Percentiles rank a stretch among this genome's conserved stretches.
These are phyloP conservation scores for Decorospora gaudefroyi DNA, from an alignment of 2,329 filamentous ascomycete genomes.

Conservation along the genomic window DNA sequence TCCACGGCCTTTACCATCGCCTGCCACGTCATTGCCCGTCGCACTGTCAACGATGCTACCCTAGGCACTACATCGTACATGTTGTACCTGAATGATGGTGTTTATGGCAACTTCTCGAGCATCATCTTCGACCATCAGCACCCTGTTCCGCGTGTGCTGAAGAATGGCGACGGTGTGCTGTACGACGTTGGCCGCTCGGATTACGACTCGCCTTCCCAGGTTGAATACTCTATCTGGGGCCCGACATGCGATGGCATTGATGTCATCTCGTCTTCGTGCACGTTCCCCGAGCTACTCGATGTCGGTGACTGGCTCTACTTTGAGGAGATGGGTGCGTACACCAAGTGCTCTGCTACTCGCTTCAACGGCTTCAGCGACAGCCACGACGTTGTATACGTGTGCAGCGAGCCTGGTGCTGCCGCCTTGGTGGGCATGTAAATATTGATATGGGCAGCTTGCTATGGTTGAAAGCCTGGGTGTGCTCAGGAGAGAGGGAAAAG, in stretches of 20 bases:
- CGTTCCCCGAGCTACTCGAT: constrained; percentile 75
- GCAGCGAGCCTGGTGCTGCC: constrained; percentile 84
- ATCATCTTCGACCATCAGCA: constrained; percentile 99
- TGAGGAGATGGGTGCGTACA: constrained; percentile 98
- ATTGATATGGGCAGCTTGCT: background rate
- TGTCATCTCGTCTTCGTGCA: constrained; percentile 81
- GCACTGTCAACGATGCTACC: constrained; percentile 75
- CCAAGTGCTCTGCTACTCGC: constrained; percentile 93
- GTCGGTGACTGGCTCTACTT: constrained; percentile 99
- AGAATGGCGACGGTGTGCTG: constrained; percentile 61
- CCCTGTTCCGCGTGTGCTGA: constrained; percentile 80
- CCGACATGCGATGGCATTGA: constrained; percentile 98
- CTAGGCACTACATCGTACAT: constrained; percentile 78
- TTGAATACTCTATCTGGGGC: constrained; percentile 96
- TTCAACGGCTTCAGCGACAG: constrained; percentile 97
- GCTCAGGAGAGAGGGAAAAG: background rate
- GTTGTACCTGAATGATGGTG: constrained; percentile 95
- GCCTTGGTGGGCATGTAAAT: constrained; percentile 62
- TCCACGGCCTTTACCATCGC: constrained; percentile 91
- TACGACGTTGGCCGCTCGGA: constrained; percentile 53
- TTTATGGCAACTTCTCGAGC: constrained; percentile 98
- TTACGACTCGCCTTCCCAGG: constrained; percentile 56
- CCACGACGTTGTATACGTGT: constrained; percentile 93
- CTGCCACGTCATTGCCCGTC: constrained; percentile 93
- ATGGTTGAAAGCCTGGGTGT: background rate